phyloP scores from a whole-genome alignment of 1,139 yeast species.

The Hansenula sp. region DNA sequence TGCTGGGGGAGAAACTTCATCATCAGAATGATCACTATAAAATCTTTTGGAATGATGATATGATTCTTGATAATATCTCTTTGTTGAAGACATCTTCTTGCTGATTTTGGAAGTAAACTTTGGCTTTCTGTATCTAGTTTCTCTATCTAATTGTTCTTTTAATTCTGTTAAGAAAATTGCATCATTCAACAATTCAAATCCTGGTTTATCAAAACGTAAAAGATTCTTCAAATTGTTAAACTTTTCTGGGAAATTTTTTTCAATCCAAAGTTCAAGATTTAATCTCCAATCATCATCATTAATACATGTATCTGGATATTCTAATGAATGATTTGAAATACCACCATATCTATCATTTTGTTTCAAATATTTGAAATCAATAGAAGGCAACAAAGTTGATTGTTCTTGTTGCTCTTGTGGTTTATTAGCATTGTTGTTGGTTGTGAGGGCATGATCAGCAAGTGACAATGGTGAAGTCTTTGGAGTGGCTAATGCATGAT shows the following conservation, averaged over 20 bases:
- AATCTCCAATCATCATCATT: constrained; percentile 26
- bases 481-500: background rate
- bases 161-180: constrained; percentile 22
- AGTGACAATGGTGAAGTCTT: constrained; percentile 6
- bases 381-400: background rate
- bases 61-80: constrained; percentile 1
- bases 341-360: constrained; percentile 17
- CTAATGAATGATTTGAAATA: constrained; percentile 14
- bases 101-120: constrained; percentile 26
- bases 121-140: constrained; percentile 15
- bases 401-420: background rate
- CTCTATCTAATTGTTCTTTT: constrained; percentile 19
- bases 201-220: constrained; percentile 23
- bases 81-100: constrained; percentile 23
- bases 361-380: constrained; percentile 14
- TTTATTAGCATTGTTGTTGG: background rate
- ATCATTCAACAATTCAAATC: constrained; percentile 23
- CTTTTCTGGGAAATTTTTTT: constrained; percentile 26
- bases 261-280: constrained; percentile 26
- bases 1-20: constrained; percentile 3
- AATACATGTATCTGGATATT: constrained; percentile 23
- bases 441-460: background rate
- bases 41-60: background rate
- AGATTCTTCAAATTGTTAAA: constrained; percentile 24
- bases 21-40: constrained; percentile 8